Evolutionary conservation across 257 asterid genomes (phyloP), one percentile per base, ranked within the genome.

Genomic region (Nicotiana tabacum): DNA sequence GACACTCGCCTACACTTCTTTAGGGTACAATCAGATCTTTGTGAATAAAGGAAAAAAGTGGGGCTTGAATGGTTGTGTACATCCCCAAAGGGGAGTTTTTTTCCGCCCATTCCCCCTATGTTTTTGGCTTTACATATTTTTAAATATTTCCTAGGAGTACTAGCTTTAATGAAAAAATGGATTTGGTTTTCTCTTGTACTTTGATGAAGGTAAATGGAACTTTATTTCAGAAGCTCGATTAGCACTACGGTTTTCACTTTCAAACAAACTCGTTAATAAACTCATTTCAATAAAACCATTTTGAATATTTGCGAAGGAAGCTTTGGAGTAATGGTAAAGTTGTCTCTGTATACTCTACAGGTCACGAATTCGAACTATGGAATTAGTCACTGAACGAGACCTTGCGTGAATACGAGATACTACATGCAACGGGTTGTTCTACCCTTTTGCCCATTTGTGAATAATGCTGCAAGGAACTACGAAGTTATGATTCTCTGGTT

Each of bases 1-100:
- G 90, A 90, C 17, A 37, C 1, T 5, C 93, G 92, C 37, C 90
- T 91, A 39, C 83, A 87, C 77, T 86, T 84, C 62, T 89, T 91
- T 56, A 57, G 55, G 7, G 68, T 18, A 57, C 55, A 57, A 33
- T 77, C 68, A 3, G 32, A 77, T 77, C 81, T 32, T 9, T 37
- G 4, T 10, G 48, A 77, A 32, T n/a, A 57, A 55, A 27, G 51
- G 48, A 37, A 55, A 30, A 56, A 18, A 68, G 9, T n/a, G 77
- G 39, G 77, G 56, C 32, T 69, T 69, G 57, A 37, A 69, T 69
- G 33, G 77, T 39, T 69, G 18, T 69, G 57, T 69, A 69, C 56
- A 69, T 69, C 77, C 57, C 77, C 27, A 69, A 69, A 21, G 32
- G 57, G 56, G 48, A 58, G 12, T 37, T 69, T 37, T 69, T 68